These are phyloP conservation scores for Monosporascus ibericus DNA, from an alignment of 2,329 filamentous ascomycete species.

Conservation along the genomic window DNA sequence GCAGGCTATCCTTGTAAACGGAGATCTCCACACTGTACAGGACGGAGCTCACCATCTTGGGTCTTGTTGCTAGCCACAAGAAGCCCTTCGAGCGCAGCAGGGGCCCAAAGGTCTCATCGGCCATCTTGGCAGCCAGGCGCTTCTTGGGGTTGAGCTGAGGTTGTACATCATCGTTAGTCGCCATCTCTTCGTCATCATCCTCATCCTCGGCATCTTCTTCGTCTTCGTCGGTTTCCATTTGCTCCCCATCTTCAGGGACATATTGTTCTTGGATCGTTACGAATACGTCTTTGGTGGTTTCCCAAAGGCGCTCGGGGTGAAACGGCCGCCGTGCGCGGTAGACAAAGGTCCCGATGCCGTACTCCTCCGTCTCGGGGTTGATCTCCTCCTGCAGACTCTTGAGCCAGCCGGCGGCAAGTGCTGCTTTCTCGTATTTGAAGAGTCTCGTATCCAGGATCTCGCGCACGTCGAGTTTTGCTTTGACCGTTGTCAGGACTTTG, in stretches of 20 bases:
- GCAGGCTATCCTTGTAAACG: no score
- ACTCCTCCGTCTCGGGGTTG: slow-evolving; percentile 67
- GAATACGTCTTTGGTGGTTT: slow-evolving; percentile 41
- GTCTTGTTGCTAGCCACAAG: slow-evolving; percentile 53
- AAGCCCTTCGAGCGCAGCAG: slow-evolving; percentile 60
- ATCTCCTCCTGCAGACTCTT: slow-evolving; percentile 65
- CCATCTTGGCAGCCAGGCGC: slow-evolving; percentile 48
- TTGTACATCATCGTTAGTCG: slow-evolving; percentile 18
- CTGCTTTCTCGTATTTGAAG: slow-evolving; percentile 60
- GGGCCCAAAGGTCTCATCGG: slow-evolving; percentile 43
- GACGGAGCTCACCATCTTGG: slow-evolving; percentile 30
- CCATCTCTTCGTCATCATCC: slow-evolving; percentile 21
- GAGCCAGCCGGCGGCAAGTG: slow-evolving; percentile 63
- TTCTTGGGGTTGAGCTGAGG: slow-evolving; percentile 25
- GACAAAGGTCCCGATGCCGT: slow-evolving; percentile 65
- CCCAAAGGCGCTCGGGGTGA: slow-evolving; percentile 40
- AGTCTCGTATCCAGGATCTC: slow-evolving; percentile 60
- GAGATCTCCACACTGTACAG: background rate
- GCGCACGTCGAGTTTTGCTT: slow-evolving; percentile 45
- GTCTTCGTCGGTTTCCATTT: slow-evolving; percentile 17
- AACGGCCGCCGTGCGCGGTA: slow-evolving; percentile 56
- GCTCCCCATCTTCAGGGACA: slow-evolving; percentile 24
- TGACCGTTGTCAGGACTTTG: slow-evolving; percentile 56
- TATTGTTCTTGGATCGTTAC: slow-evolving; percentile 41
- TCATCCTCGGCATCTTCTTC: slow-evolving; percentile 29